These are phyloP conservation scores for Podila minutissima DNA, from an alignment of 192 early-diverging fungal genomes.

Conservation along the genomic window DNA sequence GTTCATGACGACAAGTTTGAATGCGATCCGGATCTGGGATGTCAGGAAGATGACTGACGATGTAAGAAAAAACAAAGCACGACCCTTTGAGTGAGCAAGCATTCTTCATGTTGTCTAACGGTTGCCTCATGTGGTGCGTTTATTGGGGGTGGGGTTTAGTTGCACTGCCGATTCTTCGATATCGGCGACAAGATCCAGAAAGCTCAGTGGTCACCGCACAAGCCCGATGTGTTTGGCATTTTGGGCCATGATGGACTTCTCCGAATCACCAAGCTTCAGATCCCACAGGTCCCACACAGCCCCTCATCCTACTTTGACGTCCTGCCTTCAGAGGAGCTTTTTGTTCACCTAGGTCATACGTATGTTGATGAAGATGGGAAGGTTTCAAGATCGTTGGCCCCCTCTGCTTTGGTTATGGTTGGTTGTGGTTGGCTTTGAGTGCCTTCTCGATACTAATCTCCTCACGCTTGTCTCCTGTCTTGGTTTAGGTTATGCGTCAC, in stretches of 20 bases:
- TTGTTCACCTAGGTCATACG: background rate
- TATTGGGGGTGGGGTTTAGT: too few species aligned
- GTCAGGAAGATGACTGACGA: slow-evolving; percentile 27
- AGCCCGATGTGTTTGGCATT: slow-evolving; percentile 10
- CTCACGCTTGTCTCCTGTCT: background rate
- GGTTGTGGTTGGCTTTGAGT: background rate
- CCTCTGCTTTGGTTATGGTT: background rate
- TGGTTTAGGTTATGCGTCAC: slow-evolving; percentile 11
- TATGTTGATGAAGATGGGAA: background rate
- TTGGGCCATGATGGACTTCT: slow-evolving; percentile 9
- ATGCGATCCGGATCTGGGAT: slow-evolving; percentile 32
- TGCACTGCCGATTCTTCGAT: background rate
- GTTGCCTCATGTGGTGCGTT: too few species aligned
- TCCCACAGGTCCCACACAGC: background rate
- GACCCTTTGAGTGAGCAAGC: background rate
- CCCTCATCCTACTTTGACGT: background rate
- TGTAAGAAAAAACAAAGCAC: slow-evolving; percentile 2
- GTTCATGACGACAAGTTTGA: slow-evolving; percentile 20
- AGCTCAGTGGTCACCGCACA: slow-evolving; percentile 36
- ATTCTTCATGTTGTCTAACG: background rate
- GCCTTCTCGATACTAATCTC: background rate
- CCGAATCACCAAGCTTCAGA: slow-evolving; percentile 22
- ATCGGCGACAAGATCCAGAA: background rate
- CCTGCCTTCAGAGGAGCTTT: background rate
- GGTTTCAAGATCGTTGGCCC: too few species aligned